Base-by-base conservation (phyloP, 2,329 filamentous ascomycete genomes). In the Coniochaeta sp. region DNA sequence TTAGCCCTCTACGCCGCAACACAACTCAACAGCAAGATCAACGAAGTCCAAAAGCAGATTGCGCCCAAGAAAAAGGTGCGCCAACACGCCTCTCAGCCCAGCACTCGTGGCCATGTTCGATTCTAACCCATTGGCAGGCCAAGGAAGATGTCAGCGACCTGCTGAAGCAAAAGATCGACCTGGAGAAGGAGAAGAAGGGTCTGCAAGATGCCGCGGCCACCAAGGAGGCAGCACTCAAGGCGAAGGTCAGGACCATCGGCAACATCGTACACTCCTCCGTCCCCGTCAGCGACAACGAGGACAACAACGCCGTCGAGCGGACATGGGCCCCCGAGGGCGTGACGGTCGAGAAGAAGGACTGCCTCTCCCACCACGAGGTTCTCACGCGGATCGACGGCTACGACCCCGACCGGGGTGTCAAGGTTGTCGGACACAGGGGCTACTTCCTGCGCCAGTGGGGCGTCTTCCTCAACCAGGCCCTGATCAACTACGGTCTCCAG, bases 301-400 rank as follows among this genome's bases (percentile, higher is more conserved):
- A 94, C 67, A 81, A 95, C 76, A 97, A 99, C 69, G 76, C 74
- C 38, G 70, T 91, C 28, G 76, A 89, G 60, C 82, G 84, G 62
- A 86, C 79, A 27, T 99, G 91, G 91, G 81, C 82, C 5, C 92
- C 92, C 0, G 84, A 90, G 59, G 85, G 85, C 50, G 78, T 85
- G 53, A 78, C 73, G 20, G 82, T 88, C 48, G 83, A 91, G 71
- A 91, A 91, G 77, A 82, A 83, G 61, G 78, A 87, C 53, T 75
- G 81, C 56, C 85, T 97, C 56, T 96, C 91, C 49, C 94, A 99
- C 69, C 94, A 99, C 70, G 92, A 97, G 67, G 91, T 99, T 51
- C 82, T 97, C 54, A 83, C 86, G 53, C 82, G 90, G 60, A 74
- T 97, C 56, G 90, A 94, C 61, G 91, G 92, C 51, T 96, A 95